phyloP scores from a whole-genome alignment of 371 early-diverging fungal species.

The Saksenaea vasiformis region DNA sequence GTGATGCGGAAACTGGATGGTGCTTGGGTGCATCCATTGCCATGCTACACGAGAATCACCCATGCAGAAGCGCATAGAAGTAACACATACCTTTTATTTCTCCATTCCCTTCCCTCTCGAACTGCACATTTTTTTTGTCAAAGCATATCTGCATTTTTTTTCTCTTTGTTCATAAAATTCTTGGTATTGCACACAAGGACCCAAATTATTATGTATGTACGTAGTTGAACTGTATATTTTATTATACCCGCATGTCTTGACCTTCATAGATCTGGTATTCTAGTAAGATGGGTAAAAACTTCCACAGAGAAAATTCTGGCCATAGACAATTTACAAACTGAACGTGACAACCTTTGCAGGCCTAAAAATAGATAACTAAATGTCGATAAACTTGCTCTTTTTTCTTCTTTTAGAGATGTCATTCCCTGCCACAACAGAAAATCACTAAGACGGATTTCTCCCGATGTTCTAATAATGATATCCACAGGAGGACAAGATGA shows the following conservation, averaged over 20 bases:
- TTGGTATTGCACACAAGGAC: neutral
- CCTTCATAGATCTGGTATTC: slow-evolving; percentile 72
- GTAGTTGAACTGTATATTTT: neutral
- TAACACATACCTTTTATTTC: neutral
- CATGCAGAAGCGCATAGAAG: slow-evolving; percentile 25
- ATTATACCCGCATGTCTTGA: slow-evolving; percentile 11
- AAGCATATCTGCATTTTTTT: neutral
- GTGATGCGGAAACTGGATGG: slow-evolving; percentile 94
- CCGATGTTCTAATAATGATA: slow-evolving; percentile 96
- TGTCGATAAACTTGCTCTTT: neutral
- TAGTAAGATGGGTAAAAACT: slow-evolving; percentile 80
- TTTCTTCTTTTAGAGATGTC: neutral
- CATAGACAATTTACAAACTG: slow-evolving; percentile 88
- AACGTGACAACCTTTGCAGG: slow-evolving; percentile 70
- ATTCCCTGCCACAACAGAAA: slow-evolving; percentile 96
- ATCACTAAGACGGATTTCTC: slow-evolving; percentile 96
- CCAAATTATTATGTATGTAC: neutral
- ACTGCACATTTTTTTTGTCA: slow-evolving; percentile 1
- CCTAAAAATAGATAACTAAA: slow-evolving; percentile 15
- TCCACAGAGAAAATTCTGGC: slow-evolving; percentile 94
- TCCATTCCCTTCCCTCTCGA: neutral
- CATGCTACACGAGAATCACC: slow-evolving; percentile 56
- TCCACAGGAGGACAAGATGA: slow-evolving; percentile 81
- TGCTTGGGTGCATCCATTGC: slow-evolving; percentile 91
- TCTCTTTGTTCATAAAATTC: neutral